Percentiles rank a stretch among this genome's conserved stretches.
phyloP scores from a whole-genome alignment of 2,329 filamentous ascomycete genomes.

The Colletotrichum shisoi region DNA sequence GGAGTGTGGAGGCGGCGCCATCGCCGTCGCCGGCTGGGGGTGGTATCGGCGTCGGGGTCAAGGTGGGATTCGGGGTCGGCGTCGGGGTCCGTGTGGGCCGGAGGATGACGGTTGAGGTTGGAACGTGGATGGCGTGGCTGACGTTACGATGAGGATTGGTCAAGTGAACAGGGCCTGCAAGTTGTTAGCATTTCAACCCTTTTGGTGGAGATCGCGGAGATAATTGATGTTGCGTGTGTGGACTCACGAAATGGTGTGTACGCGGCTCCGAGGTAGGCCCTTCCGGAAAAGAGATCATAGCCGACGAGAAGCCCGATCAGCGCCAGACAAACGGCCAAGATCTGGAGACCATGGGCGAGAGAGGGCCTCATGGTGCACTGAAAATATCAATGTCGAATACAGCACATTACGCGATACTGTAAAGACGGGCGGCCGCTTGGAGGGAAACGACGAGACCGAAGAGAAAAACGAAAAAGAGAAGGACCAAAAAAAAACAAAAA shows the following conservation, averaged over 20 bases:
- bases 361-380: not conserved
- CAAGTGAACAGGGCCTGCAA: not conserved
- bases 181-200: not conserved
- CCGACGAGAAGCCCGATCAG: not conserved
- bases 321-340: not conserved
- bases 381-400: not conserved
- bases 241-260: not conserved
- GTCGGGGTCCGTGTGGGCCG: not conserved
- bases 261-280: not conserved
- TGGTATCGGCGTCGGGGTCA: conserved; percentile 5
- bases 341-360: not conserved
- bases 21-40: not conserved
- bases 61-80: not conserved
- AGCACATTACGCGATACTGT: not conserved
- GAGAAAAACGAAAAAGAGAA: not conserved
- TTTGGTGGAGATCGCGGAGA: not conserved
- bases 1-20: not conserved
- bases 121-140: not conserved
- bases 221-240: not conserved
- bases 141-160: not conserved
- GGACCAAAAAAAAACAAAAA: too few species aligned
- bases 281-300: not conserved
- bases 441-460: not conserved
- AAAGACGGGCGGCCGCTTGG: not conserved
- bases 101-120: not conserved